phyloP scores from a whole-genome alignment of 495 filamentous ascomycete genomes.

The Aspergillus hancockii region DNA sequence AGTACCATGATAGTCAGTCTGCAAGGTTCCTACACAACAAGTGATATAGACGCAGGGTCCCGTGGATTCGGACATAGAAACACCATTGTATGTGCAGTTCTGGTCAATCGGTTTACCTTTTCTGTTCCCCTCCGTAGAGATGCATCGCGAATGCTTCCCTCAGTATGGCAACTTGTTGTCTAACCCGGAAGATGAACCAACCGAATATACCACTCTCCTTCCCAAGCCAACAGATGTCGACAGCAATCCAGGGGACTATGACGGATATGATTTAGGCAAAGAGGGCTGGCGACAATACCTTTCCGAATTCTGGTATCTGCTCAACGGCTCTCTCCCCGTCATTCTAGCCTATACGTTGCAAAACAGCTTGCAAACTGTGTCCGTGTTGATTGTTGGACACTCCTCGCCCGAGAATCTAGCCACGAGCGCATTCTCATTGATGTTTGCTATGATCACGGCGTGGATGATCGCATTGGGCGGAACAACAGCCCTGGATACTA shows the following conservation, averaged over 20 bases:
- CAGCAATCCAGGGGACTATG: constrained; percentile 11
- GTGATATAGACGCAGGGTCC: neutral
- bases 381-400: constrained; percentile 81
- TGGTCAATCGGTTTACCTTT: neutral
- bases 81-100: neutral
- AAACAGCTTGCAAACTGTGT: constrained; percentile 83
- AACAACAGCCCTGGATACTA: constrained; percentile 85
- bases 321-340: constrained; percentile 73
- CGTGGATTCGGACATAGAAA: neutral
- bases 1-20: neutral
- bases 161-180: neutral
- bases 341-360: constrained; percentile 89
- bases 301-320: constrained; percentile 66
- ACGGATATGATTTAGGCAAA: constrained; percentile 14
- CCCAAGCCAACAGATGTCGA: constrained; percentile 35
- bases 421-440: constrained; percentile 84
- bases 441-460: constrained; percentile 90
- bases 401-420: constrained; percentile 79
- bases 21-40: neutral
- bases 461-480: constrained; percentile 94
- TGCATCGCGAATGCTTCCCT: constrained; percentile 11
- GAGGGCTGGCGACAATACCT: constrained; percentile 35
- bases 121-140: neutral
- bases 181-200: constrained; percentile 14
- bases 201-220: constrained; percentile 51